A percentile compares a stretch with the other conserved stretches of the same genome.
Evolutionary conservation across 495 filamentous ascomycete genomes (phyloP).

Genomic region (Podospora bellae-mahoneyi): DNA sequence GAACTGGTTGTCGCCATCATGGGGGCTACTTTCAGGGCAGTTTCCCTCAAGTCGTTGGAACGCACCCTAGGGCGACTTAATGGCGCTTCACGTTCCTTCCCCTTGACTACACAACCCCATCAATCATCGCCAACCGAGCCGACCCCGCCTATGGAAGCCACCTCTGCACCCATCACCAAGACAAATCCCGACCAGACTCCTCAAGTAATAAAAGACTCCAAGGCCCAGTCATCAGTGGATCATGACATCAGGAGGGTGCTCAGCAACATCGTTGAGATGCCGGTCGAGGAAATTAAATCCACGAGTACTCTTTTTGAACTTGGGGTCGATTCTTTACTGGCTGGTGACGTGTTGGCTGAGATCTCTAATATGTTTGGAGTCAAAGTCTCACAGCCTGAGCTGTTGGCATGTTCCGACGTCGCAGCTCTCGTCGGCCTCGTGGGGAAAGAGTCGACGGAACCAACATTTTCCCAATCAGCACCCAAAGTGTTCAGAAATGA

Average conservation of each 20-base stretch:
- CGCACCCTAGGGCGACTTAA: not conserved
- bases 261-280: slow-evolving; percentile 15
- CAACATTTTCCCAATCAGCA: not conserved
- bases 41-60: not conserved
- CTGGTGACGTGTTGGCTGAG: slow-evolving; percentile 9
- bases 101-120: not conserved
- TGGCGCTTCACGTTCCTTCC: not conserved
- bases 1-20: not conserved
- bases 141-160: not conserved
- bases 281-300: not conserved
- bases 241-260: not conserved
- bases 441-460: not conserved
- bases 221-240: too few species aligned
- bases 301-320: slow-evolving; percentile 27
- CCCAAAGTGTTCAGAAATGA: not conserved
- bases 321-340: slow-evolving; percentile 40
- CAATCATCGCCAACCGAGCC: not conserved
- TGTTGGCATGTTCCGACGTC: not conserved
- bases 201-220: too few species aligned
- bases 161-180: not conserved
- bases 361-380: not conserved
- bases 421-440: not conserved
- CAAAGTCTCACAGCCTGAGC: not conserved
- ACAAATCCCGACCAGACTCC: too few species aligned
- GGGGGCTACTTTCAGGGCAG: not conserved